Percentiles rank a stretch among this genome's conserved stretches.
These are phyloP conservation scores for Lactifluus echinatus DNA, from an alignment of 768 basidiomycete genomes.

Conservation along the genomic window DNA sequence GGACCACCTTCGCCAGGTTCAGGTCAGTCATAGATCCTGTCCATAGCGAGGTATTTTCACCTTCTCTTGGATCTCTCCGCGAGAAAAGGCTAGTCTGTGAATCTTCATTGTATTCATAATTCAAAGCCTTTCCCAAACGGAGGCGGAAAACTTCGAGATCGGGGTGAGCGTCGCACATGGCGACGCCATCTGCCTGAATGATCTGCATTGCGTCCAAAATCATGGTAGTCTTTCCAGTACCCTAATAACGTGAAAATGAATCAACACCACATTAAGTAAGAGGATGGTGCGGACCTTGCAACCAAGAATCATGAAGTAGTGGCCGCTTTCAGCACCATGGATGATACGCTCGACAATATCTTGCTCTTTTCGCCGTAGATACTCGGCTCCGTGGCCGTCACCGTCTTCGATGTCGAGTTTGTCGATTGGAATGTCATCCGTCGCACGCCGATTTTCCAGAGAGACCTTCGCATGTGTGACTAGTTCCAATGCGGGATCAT, in stretches of 20 bases:
- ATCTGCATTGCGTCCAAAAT: conserved; percentile 73
- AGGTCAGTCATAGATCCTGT: conserved; percentile 9
- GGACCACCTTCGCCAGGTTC: conserved; percentile 42
- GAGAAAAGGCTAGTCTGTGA: conserved; percentile 76
- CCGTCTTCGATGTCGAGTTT: conserved; percentile 33
- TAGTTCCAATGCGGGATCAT: conserved; percentile 75
- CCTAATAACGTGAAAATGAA: conserved; percentile 31
- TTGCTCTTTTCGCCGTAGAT: conserved; percentile 68
- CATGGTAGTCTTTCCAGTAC: conserved; percentile 80
- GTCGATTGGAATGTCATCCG: conserved; percentile 19
- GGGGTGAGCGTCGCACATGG: conserved; percentile 77
- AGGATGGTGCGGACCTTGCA: conserved; percentile 46
- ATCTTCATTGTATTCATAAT: conserved; percentile 82
- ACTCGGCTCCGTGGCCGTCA: conserved; percentile 44
- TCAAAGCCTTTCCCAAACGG: conserved; percentile 76
- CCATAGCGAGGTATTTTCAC: conserved; percentile 24
- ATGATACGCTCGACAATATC: conserved; percentile 71
- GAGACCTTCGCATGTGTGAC: conserved; percentile 37
- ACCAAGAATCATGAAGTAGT: conserved; percentile 71
- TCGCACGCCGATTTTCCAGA: conserved; percentile 23
- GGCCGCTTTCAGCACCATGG: conserved; percentile 58
- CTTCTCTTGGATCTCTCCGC: conserved; percentile 76
- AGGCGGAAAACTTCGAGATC: conserved; percentile 82
- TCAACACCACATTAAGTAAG: conserved; percentile 7
- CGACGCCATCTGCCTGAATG: conserved; percentile 62